These are phyloP conservation scores for Citropsis articulata DNA, from an alignment of 345 rosid genomes.

Conservation along the genomic window DNA sequence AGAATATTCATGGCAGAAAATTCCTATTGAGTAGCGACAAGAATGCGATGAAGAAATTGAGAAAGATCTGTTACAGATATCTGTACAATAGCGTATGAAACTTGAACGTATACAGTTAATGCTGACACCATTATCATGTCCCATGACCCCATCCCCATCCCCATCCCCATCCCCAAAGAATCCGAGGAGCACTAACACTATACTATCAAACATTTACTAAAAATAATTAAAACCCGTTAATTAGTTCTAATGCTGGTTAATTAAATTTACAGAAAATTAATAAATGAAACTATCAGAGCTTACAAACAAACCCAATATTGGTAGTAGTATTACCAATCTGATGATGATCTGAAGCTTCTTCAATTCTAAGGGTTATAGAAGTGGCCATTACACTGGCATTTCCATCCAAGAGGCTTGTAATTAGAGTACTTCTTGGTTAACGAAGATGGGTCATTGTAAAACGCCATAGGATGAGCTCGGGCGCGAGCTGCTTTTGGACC, in stretches of 20 bases:
- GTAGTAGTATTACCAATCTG: background rate
- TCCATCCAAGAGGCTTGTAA: constrained; percentile 96
- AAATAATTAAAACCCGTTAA: background rate
- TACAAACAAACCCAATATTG: background rate
- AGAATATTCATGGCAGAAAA: background rate
- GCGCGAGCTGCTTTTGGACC: constrained; percentile 7
- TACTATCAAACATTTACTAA: background rate
- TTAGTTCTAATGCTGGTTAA: background rate
- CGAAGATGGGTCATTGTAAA: constrained; percentile 28
- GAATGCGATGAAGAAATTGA: background rate
- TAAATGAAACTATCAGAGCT: too few relatives aligned
- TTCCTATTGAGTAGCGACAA: background rate
- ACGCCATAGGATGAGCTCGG: constrained; percentile 19
- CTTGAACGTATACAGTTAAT: background rate
- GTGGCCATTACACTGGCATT: constrained; percentile 69
- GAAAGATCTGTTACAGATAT: background rate
- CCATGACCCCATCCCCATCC: background rate
- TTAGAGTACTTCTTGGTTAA: constrained; percentile 63
- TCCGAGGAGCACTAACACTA: background rate
- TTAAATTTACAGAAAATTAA: background rate
- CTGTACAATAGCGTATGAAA: background rate
- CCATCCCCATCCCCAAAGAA: background rate
- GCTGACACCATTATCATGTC: background rate
- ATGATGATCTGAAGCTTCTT: background rate
- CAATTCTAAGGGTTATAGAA: constrained; percentile 62